These are phyloP conservation scores for Allomyces arbusculus DNA, from an alignment of 192 early-diverging fungal genomes.

Conservation along the genomic window DNA sequence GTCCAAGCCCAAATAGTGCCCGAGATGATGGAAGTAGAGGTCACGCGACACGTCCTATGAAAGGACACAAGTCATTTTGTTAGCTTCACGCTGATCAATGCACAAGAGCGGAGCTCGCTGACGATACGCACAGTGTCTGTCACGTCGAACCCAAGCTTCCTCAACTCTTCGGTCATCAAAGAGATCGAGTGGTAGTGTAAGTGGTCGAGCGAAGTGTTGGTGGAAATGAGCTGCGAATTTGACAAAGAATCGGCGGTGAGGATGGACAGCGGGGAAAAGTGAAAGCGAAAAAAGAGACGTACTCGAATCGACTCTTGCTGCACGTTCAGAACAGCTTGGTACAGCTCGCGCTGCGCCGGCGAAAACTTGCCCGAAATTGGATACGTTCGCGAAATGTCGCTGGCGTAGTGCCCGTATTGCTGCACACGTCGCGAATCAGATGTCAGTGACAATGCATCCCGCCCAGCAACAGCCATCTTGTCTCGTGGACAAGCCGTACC, in stretches of 20 bases:
- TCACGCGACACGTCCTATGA: conserved; percentile 47
- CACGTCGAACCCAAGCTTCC: conserved; percentile 42
- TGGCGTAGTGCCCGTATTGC: conserved; percentile 74
- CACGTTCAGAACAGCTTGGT: conserved; percentile 59
- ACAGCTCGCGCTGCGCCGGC: conserved; percentile 55
- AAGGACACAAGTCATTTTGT: too few relatives aligned
- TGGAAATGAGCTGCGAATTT: not conserved
- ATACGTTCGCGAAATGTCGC: conserved; percentile 86
- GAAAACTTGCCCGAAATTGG: conserved; percentile 75
- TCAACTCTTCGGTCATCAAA: conserved; percentile 46
- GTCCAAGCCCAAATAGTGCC: conserved; percentile 86
- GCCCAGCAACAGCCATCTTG: conserved; percentile 76
- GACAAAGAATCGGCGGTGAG: too few relatives aligned
- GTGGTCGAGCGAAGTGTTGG: conserved; percentile 45
- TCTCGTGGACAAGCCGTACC: not conserved
- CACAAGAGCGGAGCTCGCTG: too few relatives aligned
- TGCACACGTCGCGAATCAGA: conserved; percentile 2
- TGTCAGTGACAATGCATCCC: conserved; percentile 7
- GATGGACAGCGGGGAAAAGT: not conserved
- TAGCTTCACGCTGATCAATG: too few relatives aligned
- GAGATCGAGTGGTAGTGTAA: conserved; percentile 58
- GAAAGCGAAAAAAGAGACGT: conserved; percentile 1
- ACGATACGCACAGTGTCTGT: conserved; percentile 21
- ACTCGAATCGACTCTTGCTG: conserved; percentile 71
- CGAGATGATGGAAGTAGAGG: conserved; percentile 86